Conservation (phyloP, 495 filamentous ascomycete species). For the Zalerion maritima region DNA sequence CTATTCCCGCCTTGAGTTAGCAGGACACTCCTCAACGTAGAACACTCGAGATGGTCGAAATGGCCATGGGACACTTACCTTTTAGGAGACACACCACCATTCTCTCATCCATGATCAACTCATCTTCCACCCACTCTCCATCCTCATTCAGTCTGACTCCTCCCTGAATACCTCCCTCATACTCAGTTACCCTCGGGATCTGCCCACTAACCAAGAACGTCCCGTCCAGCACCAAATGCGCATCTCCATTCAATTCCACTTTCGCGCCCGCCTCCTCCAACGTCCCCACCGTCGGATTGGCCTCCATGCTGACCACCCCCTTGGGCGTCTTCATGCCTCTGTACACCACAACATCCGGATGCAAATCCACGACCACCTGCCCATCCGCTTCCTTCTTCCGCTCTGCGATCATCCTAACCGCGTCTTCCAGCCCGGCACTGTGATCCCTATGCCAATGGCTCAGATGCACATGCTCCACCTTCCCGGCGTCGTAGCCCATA, state of each 20-base stretch:
- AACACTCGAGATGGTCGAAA: not conserved
- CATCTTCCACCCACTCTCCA: constrained; percentile 39
- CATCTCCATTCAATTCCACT: constrained; percentile 27
- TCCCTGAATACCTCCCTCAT: constrained; percentile 36
- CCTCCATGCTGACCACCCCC: constrained; percentile 35
- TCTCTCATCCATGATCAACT: constrained; percentile 41
- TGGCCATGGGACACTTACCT: constrained; percentile 21
- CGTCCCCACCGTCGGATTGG: constrained; percentile 42
- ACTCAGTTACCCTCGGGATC: constrained; percentile 38
- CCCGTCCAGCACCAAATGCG: constrained; percentile 38
- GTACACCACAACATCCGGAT: constrained; percentile 40
- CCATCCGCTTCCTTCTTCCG: constrained; percentile 17
- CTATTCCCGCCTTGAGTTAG: constrained; percentile 3
- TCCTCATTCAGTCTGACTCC: constrained; percentile 34
- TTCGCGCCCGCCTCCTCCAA: constrained; percentile 31
- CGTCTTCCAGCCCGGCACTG: constrained; percentile 30
- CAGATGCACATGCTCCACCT: constrained; percentile 22
- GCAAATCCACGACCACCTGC: constrained; percentile 34
- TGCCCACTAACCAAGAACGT: constrained; percentile 44
- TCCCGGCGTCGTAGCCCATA: constrained; percentile 28
- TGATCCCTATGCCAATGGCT: constrained; percentile 53
- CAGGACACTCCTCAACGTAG: not conserved
- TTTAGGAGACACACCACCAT: constrained; percentile 45
- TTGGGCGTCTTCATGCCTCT: constrained; percentile 32
- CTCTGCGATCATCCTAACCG: constrained; percentile 31